Percentiles rank a stretch among this genome's conserved stretches.
Conservation (phyloP, 306 rosid genomes). For the Boehmeria nivea region DNA sequence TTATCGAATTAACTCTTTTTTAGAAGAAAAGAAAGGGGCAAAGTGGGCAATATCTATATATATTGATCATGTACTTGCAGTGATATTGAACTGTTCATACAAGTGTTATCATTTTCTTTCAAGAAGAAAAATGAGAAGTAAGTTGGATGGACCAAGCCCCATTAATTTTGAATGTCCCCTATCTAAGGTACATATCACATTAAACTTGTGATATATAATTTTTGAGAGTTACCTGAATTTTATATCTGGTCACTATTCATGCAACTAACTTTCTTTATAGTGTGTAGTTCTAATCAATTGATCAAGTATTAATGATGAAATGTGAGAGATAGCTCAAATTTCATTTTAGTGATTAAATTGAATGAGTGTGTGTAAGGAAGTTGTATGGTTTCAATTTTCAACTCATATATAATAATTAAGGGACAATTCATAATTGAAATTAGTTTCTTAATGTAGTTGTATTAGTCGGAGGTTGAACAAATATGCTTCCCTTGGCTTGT, state of each 20-base stretch:
- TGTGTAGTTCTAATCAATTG: neutral
- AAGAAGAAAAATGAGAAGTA: neutral
- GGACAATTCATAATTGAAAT: neutral
- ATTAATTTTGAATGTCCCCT: neutral
- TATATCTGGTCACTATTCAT: neutral
- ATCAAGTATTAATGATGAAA: neutral
- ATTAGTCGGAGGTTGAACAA: no score
- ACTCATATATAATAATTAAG: neutral
- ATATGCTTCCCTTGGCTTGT: conserved; percentile 64
- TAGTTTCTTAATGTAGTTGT: no score
- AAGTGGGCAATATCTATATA: neutral
- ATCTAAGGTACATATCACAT: neutral
- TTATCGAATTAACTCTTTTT: no score
- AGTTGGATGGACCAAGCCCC: neutral
- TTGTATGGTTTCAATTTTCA: neutral
- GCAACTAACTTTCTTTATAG: neutral
- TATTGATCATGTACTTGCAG: neutral
- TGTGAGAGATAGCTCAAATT: neutral
- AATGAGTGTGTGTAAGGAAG: no score
- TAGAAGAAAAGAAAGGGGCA: neutral
- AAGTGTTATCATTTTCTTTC: neutral
- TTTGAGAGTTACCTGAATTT: neutral
- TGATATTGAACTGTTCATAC: neutral
- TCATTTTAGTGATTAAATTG: neutral
- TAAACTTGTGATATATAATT: neutral